Evolutionary conservation across 352 stramenopile species (phyloP), one percentile per base, ranked within the genome.

Genomic region (Phytophthora brassicae): DNA sequence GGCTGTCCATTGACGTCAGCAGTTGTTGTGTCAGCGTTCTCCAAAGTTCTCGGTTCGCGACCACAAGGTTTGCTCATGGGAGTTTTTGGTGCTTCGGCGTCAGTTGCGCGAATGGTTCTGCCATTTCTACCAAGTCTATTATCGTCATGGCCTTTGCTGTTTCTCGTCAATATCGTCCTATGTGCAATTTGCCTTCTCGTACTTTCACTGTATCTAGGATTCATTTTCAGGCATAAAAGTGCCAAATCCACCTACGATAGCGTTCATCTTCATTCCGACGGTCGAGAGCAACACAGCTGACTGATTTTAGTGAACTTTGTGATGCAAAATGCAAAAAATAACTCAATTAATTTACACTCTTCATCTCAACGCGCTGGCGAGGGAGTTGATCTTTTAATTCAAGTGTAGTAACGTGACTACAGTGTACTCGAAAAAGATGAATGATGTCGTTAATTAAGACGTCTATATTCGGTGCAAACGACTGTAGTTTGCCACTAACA

Each of bases 51-150:
- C 0, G 77, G 80, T 5, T 74, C 72, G 6, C 55, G 70, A 14
- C 75, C 71, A 7, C 80, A 89, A 59, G 80, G 80, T 0, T 48
- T 72, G 14, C 50, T 84, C 23, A 88, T 88, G 80, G 78, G 80
- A 0, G 19, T 90, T n/a, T 84, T 89, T 17, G 81, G 81, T 5
- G 77, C 81, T 11, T 74, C 73, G 0, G 81, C 75, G 1, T 90
- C 81, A 0, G 54, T 90, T 28, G 61, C 81, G 16, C 71, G 81
- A 9, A 88, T 85, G 61, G 20, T 86, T 11, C 52, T 90, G 48
- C 76, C 81, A 17, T 77, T 90, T 22, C 54, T 90, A 6, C 78
- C 81, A 2, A 79, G 75, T 24, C 5, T 81, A 3, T n/a, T 89
- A 16, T 47, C 62, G 6, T 82, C 70, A 0, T 84, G 71, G 79